Base-by-base conservation (phyloP, 768 basidiomycete genomes). In the Boletus fagicola region DNA sequence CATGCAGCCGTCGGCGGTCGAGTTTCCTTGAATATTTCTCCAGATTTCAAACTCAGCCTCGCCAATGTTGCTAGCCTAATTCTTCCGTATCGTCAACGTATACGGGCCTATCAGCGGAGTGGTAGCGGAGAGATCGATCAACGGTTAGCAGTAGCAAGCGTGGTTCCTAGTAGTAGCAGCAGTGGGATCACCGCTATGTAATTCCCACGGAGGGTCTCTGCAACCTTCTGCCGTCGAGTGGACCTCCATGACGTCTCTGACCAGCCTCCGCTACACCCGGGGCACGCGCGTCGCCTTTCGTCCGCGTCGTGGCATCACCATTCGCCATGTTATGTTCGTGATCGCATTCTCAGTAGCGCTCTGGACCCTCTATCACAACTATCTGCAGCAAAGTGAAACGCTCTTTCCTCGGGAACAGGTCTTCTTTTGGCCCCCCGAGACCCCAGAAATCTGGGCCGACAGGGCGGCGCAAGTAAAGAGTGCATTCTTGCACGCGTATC, bases 401-500 rank as follows among this genome's bases (percentile, higher is more conserved):
- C 44, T 53, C 13, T 56, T 62, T 24, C 55, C 42, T 5, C 56
- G 44, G 46, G 70, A 68, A 53, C 51, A 54, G 1, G 42, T 51
- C 49, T 51, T 61, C 9, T 53, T 60, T 26, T 71, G 70, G 67
- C 54, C 62, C 1, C 39, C 59, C 4, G 72, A 67, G 15, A 65
- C 77, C 8, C 66, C 75, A 0, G 61, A 69, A 5, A 66, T 73
- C 2, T 88, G 87, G 86, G 72, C 74, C 16, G 70, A 73, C 13
- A 74, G 83, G 33, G 85, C 87, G 0, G 69, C 72, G 7, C 74
- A 78, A 52, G 87, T 90, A 30, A 85, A 80, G 66, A 54, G 73
- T 11, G 85, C 87, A 0, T 90, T 88, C 68, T 50, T 77, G 51
- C 85, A 88, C 68, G 87, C 87, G 0, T 91, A 90, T 62, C 73